phyloP scores from a whole-genome alignment of 192 early-diverging fungal species.

The Mortierella claussenii region DNA sequence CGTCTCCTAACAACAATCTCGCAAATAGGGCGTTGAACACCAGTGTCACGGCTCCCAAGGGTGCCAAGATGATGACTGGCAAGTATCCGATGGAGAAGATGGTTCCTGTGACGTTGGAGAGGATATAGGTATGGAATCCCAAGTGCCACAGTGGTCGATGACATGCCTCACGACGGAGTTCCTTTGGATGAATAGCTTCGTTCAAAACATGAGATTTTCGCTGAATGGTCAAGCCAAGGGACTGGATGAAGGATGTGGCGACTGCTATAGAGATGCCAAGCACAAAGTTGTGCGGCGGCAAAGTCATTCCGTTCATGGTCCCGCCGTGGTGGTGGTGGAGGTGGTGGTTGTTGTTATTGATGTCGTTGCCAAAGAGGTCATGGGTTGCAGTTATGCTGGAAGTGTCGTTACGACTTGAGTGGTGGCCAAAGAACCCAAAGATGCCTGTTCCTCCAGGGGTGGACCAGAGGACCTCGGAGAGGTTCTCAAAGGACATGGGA shows the following conservation, averaged over 20 bases:
- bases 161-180: constrained; percentile 60
- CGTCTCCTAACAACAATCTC: constrained; percentile 67
- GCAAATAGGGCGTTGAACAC: constrained; percentile 85
- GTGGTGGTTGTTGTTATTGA: not conserved
- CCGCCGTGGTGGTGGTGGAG: no score
- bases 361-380: constrained; percentile 1
- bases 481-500: constrained; percentile 43
- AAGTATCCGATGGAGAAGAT: constrained; percentile 79
- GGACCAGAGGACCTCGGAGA: constrained; percentile 52
- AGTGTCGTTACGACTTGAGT: not conserved
- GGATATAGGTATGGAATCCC: constrained; percentile 72
- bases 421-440: constrained; percentile 31
- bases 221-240: constrained; percentile 80
- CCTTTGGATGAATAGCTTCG: constrained; percentile 60
- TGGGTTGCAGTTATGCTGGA: not conserved
- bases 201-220: constrained; percentile 77
- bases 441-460: constrained; percentile 34
- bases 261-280: constrained; percentile 70
- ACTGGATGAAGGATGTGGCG: constrained; percentile 74
- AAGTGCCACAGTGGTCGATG: constrained; percentile 72
- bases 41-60: constrained; percentile 76
- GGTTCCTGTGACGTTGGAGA: constrained; percentile 76
- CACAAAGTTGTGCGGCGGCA: constrained; percentile 37
- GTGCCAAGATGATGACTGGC: constrained; percentile 81
- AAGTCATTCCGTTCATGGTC: constrained; percentile 5